Evolutionary conservation across 2,329 filamentous ascomycete genomes (phyloP).

Genomic region (Aureobasidium mangrovei): DNA sequence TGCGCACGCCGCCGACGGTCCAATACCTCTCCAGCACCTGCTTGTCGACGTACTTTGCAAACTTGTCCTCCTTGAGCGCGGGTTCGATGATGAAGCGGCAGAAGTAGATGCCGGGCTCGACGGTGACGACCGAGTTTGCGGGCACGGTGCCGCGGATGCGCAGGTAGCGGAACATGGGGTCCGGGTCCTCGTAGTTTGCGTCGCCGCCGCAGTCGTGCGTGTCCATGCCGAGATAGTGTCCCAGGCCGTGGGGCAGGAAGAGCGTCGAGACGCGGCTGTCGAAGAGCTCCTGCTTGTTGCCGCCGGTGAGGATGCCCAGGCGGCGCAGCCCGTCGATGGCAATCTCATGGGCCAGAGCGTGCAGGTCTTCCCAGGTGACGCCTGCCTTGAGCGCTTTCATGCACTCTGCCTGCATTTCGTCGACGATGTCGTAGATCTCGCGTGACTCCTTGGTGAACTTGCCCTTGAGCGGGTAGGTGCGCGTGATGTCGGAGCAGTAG

Average conservation of each 20-base stretch:
- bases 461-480: conserved; percentile 75
- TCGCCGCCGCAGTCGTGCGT: conserved; percentile 44
- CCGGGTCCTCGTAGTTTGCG: conserved; percentile 53
- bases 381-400: conserved; percentile 65
- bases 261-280: conserved; percentile 37
- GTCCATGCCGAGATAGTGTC: conserved; percentile 45
- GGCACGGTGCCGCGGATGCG: conserved; percentile 68
- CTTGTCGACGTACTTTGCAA: conserved; percentile 57
- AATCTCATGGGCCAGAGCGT: conserved; percentile 68
- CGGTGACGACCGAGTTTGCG: conserved; percentile 76
- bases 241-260: conserved; percentile 44
- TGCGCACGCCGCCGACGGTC: conserved; percentile 76
- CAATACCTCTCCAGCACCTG: conserved; percentile 61
- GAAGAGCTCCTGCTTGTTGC: conserved; percentile 42
- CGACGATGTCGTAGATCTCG: conserved; percentile 55
- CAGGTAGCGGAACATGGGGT: conserved; percentile 80
- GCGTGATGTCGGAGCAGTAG: conserved; percentile 58
- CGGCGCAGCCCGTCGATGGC: conserved; percentile 70
- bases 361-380: conserved; percentile 71
- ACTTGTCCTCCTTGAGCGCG: conserved; percentile 53
- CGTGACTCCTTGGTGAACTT: conserved; percentile 61
- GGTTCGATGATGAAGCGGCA: conserved; percentile 63
- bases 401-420: conserved; percentile 76
- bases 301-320: conserved; percentile 66
- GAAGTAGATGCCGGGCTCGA: conserved; percentile 86